Conservation (phyloP, 768 basidiomycete species). For the Sporobolomyces roseus region DNA sequence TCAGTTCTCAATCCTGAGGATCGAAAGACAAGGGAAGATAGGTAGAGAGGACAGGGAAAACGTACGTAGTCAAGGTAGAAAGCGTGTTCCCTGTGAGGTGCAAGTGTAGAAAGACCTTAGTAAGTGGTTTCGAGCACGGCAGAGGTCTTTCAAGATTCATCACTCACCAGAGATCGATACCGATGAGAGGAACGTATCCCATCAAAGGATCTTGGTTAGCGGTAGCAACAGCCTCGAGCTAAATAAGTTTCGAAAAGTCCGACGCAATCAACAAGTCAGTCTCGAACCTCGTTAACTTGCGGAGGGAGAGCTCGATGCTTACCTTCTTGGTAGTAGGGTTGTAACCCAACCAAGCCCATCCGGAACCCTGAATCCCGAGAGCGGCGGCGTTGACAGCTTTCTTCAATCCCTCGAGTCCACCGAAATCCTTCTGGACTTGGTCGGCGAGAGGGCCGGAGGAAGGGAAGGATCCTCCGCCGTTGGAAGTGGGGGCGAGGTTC, state of each 20-base stretch:
- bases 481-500: slow-evolving; percentile 73
- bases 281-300: too few relatives aligned
- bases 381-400: slow-evolving; percentile 79
- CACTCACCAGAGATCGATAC: slow-evolving; percentile 97
- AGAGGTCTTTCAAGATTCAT: too few relatives aligned
- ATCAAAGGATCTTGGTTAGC: slow-evolving; percentile 85
- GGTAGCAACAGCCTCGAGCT: slow-evolving; percentile 86
- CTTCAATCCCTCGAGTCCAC: slow-evolving; percentile 80
- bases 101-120: too few relatives aligned
- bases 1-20: too few relatives aligned
- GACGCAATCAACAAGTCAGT: too few relatives aligned
- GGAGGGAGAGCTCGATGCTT: not conserved
- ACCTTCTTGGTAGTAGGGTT: slow-evolving; percentile 39
- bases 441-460: slow-evolving; percentile 58
- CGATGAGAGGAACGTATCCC: slow-evolving; percentile 86
- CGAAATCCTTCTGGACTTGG: slow-evolving; percentile 75
- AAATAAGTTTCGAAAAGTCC: too few relatives aligned
- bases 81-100: too few relatives aligned
- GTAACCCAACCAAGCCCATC: slow-evolving; percentile 94
- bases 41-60: not conserved
- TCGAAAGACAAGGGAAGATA: too few relatives aligned
- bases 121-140: too few relatives aligned
- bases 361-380: slow-evolving; percentile 89
- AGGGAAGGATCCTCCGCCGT: slow-evolving; percentile 56
- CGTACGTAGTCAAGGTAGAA: slow-evolving; percentile 68